phyloP scores from a whole-genome alignment of 768 basidiomycete species.

The Suillus cothurnatus region DNA sequence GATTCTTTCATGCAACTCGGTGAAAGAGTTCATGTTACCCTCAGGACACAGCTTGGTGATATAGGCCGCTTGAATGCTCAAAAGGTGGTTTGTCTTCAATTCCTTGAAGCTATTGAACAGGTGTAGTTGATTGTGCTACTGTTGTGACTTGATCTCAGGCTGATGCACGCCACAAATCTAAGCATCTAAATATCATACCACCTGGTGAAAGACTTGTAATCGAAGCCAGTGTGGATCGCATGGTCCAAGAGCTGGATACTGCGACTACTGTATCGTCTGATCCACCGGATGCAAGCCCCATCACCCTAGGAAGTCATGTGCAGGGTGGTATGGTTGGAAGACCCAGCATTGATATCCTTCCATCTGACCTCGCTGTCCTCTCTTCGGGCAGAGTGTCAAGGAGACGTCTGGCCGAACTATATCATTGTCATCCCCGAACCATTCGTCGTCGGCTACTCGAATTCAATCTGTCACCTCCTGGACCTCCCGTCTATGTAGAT shows the following conservation, averaged over 20 bases:
- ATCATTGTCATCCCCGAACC: not conserved
- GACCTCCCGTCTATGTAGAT: not conserved
- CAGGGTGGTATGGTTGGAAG: not conserved
- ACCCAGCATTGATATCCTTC: not conserved
- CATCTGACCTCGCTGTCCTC: not conserved
- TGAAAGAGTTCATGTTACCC: slow-evolving; percentile 2
- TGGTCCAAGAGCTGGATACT: not conserved
- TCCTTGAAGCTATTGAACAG: slow-evolving; percentile 1
- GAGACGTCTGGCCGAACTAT: not conserved
- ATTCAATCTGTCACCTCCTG: not conserved
- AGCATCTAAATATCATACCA: not conserved
- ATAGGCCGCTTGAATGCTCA: not conserved
- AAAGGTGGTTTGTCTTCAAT: not conserved
- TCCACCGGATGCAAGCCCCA: not conserved
- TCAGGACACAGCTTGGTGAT: slow-evolving; percentile 9
- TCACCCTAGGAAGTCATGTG: not conserved
- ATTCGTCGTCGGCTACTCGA: not conserved
- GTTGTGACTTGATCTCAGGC: not conserved
- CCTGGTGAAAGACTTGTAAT: not conserved
- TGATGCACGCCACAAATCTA: not conserved
- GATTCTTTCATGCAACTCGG: slow-evolving; percentile 2
- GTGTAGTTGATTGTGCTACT: not conserved
- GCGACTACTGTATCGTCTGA: not conserved
- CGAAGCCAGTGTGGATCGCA: not conserved
- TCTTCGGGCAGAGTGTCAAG: not conserved